Evolutionary conservation across 495 filamentous ascomycete species (phyloP), one percentile per base, ranked within the genome.

Genomic region (Gamarada debralockiae): DNA sequence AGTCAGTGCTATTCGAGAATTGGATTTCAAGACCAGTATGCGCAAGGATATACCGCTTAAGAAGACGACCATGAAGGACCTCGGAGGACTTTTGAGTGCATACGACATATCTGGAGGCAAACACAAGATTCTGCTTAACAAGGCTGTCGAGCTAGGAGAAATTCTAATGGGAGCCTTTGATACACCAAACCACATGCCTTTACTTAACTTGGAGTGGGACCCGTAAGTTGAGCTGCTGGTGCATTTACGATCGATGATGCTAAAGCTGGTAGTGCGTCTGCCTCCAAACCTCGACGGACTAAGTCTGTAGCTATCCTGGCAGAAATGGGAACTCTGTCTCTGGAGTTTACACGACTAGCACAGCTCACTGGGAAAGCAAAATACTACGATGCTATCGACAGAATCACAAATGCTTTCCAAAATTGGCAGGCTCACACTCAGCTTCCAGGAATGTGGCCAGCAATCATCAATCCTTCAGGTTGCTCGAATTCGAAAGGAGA

Each of bases 281-380:
- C 38, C n/a, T 96, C 92, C 67, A 75, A 80, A 12, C 29, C 15
- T 29, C 27, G 47, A 50, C 29, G 34, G 58, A 58, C 23, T 67
- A 1, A 56, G 49, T 20, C 24, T 34, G 15, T 15, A 31, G 45
- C 45, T 34, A 5, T 44, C 18, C 57, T 82, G 14, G 74, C 73
- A 22, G 73, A 81, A 41, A 64, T 96, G 27, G 92, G 92, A 12
- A 89, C 88, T 22, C 76, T 97, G 43, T 84, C 84, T 13, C 73
- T 97, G 64, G 92, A 97, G 67, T 95, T 97, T 65, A 97, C 91
- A 4, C 81, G 92, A n/a, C 76, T 97, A 24, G 86, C 92, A 7
- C 92, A 97, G 66, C 73, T 97, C 55, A 97, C 92, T 10, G 84
- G 84, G 53, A 73, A 96, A 40, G 65, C 83, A 36, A 95, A 83